These are phyloP conservation scores for Delitschia confertaspora DNA, from an alignment of 495 filamentous ascomycete species.

Conservation along the genomic window DNA sequence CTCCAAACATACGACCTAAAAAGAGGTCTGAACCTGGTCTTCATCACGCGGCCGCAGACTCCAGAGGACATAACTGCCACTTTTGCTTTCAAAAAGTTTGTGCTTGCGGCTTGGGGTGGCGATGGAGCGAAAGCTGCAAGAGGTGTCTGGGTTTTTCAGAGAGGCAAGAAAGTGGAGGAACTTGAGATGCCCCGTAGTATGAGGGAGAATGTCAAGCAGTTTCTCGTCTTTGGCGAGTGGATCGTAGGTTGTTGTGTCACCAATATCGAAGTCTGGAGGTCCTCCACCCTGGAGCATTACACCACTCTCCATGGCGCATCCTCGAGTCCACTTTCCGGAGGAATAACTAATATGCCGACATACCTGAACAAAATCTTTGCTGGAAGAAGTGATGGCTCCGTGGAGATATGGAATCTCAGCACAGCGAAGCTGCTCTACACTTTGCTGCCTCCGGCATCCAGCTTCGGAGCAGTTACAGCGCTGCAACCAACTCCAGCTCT, in stretches of 20 bases:
- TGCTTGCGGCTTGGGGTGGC: constrained; percentile 79
- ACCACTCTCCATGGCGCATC: constrained; percentile 53
- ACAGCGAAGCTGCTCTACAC: constrained; percentile 84
- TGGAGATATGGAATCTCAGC: constrained; percentile 96
- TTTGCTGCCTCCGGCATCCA: constrained; percentile 57
- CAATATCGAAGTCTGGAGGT: constrained; percentile 81
- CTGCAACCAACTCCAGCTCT: constrained; percentile 74
- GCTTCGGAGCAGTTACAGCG: constrained; percentile 67
- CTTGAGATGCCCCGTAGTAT: constrained; percentile 54
- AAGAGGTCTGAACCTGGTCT: constrained; percentile 80
- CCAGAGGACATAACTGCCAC: constrained; percentile 79
- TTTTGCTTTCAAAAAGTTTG: constrained; percentile 74
- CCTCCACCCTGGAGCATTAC: constrained; percentile 75
- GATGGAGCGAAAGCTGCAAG: constrained; percentile 41
- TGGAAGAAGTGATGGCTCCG: constrained; percentile 72
- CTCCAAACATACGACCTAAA: constrained; percentile 93
- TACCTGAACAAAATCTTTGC: constrained; percentile 93
- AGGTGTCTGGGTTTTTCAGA: constrained; percentile 88
- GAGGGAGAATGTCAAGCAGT: constrained; percentile 59
- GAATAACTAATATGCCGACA: constrained; percentile 76
- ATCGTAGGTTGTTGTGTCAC: constrained; percentile 69
- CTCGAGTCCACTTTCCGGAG: constrained; percentile 53
- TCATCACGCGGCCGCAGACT: constrained; percentile 82
- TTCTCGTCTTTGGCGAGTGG: constrained; percentile 86
- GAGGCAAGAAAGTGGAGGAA: constrained; percentile 77